A percentile compares a stretch with the other conserved stretches of the same genome.
phyloP scores from a whole-genome alignment of 2,329 filamentous ascomycete genomes.

The Huntiella bhutanensis region DNA sequence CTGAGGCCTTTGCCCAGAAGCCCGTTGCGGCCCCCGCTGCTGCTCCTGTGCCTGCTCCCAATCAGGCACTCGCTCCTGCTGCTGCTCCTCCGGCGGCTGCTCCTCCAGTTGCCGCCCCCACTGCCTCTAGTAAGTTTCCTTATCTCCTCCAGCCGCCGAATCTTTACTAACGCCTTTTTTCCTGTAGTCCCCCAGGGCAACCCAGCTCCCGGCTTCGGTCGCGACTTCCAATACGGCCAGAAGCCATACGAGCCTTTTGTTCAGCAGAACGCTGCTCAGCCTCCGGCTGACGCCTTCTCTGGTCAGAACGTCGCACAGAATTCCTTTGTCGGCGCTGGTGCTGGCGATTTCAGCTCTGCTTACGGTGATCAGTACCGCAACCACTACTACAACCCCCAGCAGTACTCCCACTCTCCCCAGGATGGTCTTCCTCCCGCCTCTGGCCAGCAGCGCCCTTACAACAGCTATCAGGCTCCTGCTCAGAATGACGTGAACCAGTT shows the following conservation, averaged over 20 bases:
- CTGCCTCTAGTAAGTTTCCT: neutral
- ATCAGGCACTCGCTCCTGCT: conserved; percentile 5
- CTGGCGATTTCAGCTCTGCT: conserved; percentile 67
- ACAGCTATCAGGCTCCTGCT: conserved; percentile 45
- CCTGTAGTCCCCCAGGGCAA: conserved; percentile 1
- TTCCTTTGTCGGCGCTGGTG: conserved; percentile 53
- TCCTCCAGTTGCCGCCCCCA: conserved; percentile 17
- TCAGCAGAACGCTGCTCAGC: conserved; percentile 34
- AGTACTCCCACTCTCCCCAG: conserved; percentile 47
- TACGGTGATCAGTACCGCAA: conserved; percentile 59
- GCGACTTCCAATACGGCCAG: conserved; percentile 8
- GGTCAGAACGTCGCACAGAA: conserved; percentile 39
- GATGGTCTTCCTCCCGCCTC: conserved; percentile 37
- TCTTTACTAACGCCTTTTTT: neutral
- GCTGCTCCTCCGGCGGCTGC: conserved; percentile 14
- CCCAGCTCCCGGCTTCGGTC: conserved; percentile 7
- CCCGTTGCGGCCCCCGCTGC: conserved; percentile 23
- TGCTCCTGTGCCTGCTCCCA: conserved; percentile 21
- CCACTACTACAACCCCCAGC: conserved; percentile 40
- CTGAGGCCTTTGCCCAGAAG: conserved; percentile 39
- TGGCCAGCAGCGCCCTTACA: conserved; percentile 39
- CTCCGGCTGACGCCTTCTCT: conserved; percentile 15
- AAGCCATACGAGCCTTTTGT: conserved; percentile 54
- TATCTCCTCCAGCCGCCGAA: neutral
- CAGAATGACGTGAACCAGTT: conserved; percentile 51